Percentiles rank a stretch among this genome's conserved stretches.
These are phyloP conservation scores for Fonsecaea pedrosoi DNA, from an alignment of 2,329 filamentous ascomycete genomes.

Conservation along the genomic window DNA sequence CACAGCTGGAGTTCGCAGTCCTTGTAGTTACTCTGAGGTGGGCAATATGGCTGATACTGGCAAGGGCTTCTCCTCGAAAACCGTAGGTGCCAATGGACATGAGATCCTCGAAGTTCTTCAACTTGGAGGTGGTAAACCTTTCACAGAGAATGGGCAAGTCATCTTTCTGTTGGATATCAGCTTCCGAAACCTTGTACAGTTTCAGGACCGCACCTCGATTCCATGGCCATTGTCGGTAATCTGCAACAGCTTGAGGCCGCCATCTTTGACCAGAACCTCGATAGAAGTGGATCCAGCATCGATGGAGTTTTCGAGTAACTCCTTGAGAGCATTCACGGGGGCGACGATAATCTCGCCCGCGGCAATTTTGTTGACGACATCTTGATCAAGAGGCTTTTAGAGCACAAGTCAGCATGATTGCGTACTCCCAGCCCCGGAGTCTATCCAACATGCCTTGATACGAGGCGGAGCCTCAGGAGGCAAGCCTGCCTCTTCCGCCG, in stretches of 20 bases:
- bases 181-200: background rate
- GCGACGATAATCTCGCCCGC: conserved; percentile 98
- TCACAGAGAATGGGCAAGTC: conserved; percentile 92
- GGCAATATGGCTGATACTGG: conserved; percentile 97
- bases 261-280: conserved; percentile 92
- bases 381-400: conserved; percentile 77
- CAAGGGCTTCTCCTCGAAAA: conserved; percentile 94
- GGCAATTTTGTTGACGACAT: conserved; percentile 98
- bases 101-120: conserved; percentile 91
- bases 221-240: conserved; percentile 98
- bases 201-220: conserved; percentile 72
- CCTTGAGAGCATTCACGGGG: conserved; percentile 93
- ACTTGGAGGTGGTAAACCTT: conserved; percentile 94
- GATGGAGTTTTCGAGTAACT: conserved; percentile 94
- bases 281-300: conserved; percentile 94
- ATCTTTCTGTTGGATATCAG: conserved; percentile 68
- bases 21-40: conserved; percentile 95
- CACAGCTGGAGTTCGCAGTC: conserved; percentile 83
- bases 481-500: conserved; percentile 54
- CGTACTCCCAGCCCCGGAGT: conserved; percentile 48
- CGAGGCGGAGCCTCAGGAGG: conserved; percentile 54
- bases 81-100: conserved; percentile 91
- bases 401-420: conserved; percentile 18
- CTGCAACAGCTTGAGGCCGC: conserved; percentile 90
- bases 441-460: conserved; percentile 50